Percentiles rank a stretch among this genome's conserved stretches.
Evolutionary conservation across 495 filamentous ascomycete genomes (phyloP).

Genomic region (Lindgomyces ingoldianus): DNA sequence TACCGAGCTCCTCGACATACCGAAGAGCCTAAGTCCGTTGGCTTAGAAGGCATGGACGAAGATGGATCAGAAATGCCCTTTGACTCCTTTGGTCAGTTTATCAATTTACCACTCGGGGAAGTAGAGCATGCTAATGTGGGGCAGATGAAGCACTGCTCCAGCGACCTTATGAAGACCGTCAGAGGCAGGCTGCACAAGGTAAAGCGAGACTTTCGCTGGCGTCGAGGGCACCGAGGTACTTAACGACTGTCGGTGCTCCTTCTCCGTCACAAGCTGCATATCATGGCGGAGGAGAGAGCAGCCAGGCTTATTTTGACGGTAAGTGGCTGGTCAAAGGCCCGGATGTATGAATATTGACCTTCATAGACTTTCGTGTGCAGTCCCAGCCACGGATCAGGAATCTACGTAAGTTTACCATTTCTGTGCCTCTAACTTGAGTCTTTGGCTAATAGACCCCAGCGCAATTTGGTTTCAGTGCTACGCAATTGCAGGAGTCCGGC

Average conservation of each 20-base stretch:
- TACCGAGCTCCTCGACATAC: constrained; percentile 15
- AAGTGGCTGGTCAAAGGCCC: neutral
- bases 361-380: neutral
- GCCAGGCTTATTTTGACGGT: neutral
- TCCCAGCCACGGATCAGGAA: neutral
- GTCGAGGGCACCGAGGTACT: constrained; percentile 9
- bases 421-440: too few species aligned
- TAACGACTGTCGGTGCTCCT: neutral
- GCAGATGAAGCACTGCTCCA: constrained; percentile 40
- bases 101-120: neutral
- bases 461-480: constrained; percentile 17
- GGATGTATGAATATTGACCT: neutral
- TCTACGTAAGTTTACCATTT: neutral
- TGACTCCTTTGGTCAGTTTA: constrained; percentile 54
- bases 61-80: constrained; percentile 37
- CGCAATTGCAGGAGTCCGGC: constrained; percentile 20
- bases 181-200: constrained; percentile 38
- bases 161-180: constrained; percentile 32
- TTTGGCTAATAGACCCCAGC: too few species aligned
- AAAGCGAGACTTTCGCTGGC: constrained; percentile 37
- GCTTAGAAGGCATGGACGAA: constrained; percentile 37
- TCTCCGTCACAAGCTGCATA: neutral
- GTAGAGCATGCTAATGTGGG: constrained; percentile 7
- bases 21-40: constrained; percentile 13
- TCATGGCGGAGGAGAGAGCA: neutral